A percentile compares a stretch with the other conserved stretches of the same genome.
These are phyloP conservation scores for Pulveroboletus sp. DNA, from an alignment of 768 basidiomycete species.

Conservation along the genomic window DNA sequence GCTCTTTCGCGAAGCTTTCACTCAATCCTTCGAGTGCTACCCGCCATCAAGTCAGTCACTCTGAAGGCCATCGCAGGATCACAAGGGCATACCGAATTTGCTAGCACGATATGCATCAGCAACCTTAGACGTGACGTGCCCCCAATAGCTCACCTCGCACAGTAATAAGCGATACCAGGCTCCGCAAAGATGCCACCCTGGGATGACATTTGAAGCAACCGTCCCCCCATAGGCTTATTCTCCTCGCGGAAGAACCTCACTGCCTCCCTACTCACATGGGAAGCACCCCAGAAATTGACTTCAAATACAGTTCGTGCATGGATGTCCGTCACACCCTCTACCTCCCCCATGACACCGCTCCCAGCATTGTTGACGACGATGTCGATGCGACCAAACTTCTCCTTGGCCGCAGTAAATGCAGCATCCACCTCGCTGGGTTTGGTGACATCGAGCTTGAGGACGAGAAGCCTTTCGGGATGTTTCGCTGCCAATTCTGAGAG, in stretches of 20 bases:
- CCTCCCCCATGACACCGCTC: constrained; percentile 23
- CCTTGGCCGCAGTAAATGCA: constrained; percentile 28
- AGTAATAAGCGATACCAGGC: constrained; percentile 20
- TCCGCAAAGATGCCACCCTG: constrained; percentile 18
- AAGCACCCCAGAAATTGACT: constrained; percentile 34
- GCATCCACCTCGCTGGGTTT: constrained; percentile 19
- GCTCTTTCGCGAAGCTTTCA: constrained; percentile 20
- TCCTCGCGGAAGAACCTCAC: constrained; percentile 35
- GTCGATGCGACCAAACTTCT: constrained; percentile 35
- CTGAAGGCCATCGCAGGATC: not conserved
- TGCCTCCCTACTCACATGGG: constrained; percentile 30
- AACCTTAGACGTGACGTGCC: too few species aligned
- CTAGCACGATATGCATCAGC: constrained; percentile 4
- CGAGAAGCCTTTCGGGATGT: constrained; percentile 20
- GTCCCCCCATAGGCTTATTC: constrained; percentile 34
- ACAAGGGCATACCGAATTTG: constrained; percentile 13
- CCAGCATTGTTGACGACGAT: constrained; percentile 40
- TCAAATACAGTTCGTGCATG: constrained; percentile 37
- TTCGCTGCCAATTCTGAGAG: constrained; percentile 27
- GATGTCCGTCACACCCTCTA: constrained; percentile 33
- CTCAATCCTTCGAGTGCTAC: constrained; percentile 29
- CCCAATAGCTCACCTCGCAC: constrained; percentile 24
- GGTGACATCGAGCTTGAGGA: constrained; percentile 34
- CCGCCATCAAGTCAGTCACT: constrained; percentile 1
- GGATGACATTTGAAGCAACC: constrained; percentile 35